phyloP scores from a whole-genome alignment of 371 early-diverging fungal genomes.

The Phascolomyces articulosus region DNA sequence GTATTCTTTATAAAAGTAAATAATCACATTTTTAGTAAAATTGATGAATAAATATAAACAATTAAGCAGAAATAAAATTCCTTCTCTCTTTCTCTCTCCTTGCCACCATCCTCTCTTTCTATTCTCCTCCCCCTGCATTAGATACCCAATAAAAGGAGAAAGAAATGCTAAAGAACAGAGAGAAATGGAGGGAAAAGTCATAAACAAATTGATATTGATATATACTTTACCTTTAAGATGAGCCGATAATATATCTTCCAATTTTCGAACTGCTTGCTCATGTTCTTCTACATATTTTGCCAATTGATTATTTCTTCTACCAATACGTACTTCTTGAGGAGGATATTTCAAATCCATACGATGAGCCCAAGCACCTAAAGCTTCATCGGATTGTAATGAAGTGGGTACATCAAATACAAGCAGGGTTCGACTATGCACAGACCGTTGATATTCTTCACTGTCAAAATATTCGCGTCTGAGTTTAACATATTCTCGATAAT shows the following conservation, averaged over 20 bases:
- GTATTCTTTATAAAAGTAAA: constrained; percentile 27
- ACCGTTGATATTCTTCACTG: constrained; percentile 62
- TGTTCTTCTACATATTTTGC: constrained; percentile 75
- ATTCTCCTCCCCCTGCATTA: neutral
- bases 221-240: constrained; percentile 53
- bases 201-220: too few species aligned
- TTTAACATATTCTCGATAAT: constrained; percentile 56
- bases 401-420: constrained; percentile 73
- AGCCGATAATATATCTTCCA: constrained; percentile 70
- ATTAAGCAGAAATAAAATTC: too few species aligned
- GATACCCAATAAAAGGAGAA: neutral
- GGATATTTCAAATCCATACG: constrained; percentile 46
- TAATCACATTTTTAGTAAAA: neutral
- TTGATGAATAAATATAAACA: too few species aligned
- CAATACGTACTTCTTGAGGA: constrained; percentile 68
- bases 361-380: constrained; percentile 56
- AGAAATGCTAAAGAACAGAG: too few species aligned
- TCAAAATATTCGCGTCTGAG: constrained; percentile 63
- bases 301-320: constrained; percentile 67
- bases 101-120: too few species aligned
- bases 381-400: constrained; percentile 58
- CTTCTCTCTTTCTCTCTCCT: too few species aligned
- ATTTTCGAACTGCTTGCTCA: constrained; percentile 59
- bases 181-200: too few species aligned
- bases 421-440: constrained; percentile 66